Evolutionary conservation across 2,329 filamentous ascomycete species (phyloP), one percentile per base, ranked within the genome.

Genomic region (Xylariaceae sp.): DNA sequence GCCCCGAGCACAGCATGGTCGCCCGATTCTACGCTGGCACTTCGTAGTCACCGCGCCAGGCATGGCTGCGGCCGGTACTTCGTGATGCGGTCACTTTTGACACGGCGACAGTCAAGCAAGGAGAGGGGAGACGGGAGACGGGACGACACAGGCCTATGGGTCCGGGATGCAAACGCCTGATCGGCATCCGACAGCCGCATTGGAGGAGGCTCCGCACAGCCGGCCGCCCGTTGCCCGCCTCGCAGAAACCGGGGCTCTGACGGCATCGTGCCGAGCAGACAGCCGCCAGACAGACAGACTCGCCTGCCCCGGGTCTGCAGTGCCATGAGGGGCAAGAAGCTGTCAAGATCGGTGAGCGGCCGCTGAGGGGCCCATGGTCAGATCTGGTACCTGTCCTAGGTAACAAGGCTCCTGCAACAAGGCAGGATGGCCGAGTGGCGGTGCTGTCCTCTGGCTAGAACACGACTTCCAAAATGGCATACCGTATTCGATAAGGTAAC

Each of bases 101-200:
- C 40, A 45, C 39, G 25, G 39, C 29, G 31, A 39, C 36, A 31
- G n/a, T n/a, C n/a, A n/a, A n/a, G n/a, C n/a, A n/a, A n/a, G 39
- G 32, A 43, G 33, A 25, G 22, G 19, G 40, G 14, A 16, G 25
- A 32, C 36, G 39, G 44, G 36, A 36, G 41, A 35, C 50, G 51
- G 49, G 39, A 38, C 35, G 36, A 36, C 32, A 43, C 48, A 55
- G 43, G 21, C 27, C 29, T 40, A 43, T 52, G 38, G 37, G 39
- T 18, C 33, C 33, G 21, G 15, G 25, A 16, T 36, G 41, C 51
- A 54, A 54, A 54, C 51, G 45, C 46, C 35, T 46, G 40, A 40
- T 31, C 25, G 36, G 29, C 38, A 35, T 44, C 34, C 22, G 35
- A 38, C 27, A 34, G 26, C 40, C 25, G 39, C 21, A 40, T 43